Conservation (phyloP, 2,329 filamentous ascomycete genomes). For the Fusarium sp. region DNA sequence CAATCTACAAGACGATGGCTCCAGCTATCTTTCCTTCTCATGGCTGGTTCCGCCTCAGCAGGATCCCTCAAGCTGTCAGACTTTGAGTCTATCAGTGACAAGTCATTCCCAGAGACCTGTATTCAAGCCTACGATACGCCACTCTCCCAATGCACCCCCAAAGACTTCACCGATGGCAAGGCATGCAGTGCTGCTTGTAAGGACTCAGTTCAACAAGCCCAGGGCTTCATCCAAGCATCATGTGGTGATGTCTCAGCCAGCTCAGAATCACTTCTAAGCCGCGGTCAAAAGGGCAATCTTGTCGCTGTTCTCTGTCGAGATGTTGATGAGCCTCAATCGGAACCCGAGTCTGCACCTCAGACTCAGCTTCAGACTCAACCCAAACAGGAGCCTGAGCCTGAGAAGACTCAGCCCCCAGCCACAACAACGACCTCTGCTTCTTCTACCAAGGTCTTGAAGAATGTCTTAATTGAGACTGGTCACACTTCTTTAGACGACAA, state of each 20-base stretch:
- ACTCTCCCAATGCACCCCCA: conserved; percentile 49
- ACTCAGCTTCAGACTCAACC: conserved; percentile 15
- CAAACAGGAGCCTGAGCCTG: conserved; percentile 1
- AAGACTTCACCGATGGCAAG: conserved; percentile 50
- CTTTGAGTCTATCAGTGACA: conserved; percentile 53
- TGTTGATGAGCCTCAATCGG: conserved; percentile 18
- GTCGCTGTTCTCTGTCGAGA: conserved; percentile 49
- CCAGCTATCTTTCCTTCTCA: conserved; percentile 37
- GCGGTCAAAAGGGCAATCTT: conserved; percentile 50
- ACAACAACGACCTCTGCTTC: conserved; percentile 6
- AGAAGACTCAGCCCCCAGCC: conserved; percentile 4
- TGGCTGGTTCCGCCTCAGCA: conserved; percentile 39
- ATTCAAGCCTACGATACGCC: conserved; percentile 54
- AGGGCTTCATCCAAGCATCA: conserved; percentile 43
- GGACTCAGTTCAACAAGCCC: conserved; percentile 40
- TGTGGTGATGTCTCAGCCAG: conserved; percentile 41
- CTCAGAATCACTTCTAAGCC: conserved; percentile 49
- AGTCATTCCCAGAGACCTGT: conserved; percentile 51
- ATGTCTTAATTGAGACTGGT: conserved; percentile 27
- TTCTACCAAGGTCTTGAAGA: conserved; percentile 20
- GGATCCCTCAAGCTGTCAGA: conserved; percentile 48
- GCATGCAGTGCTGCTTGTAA: conserved; percentile 53
- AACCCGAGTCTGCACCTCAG: conserved; percentile 1
- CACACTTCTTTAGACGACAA: not conserved
- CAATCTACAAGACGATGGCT: conserved; percentile 37